Percentiles rank a stretch among this genome's conserved stretches.
Conservation (phyloP, 1,284 basidiomycete genomes). For the Moniliophthora roreri region DNA sequence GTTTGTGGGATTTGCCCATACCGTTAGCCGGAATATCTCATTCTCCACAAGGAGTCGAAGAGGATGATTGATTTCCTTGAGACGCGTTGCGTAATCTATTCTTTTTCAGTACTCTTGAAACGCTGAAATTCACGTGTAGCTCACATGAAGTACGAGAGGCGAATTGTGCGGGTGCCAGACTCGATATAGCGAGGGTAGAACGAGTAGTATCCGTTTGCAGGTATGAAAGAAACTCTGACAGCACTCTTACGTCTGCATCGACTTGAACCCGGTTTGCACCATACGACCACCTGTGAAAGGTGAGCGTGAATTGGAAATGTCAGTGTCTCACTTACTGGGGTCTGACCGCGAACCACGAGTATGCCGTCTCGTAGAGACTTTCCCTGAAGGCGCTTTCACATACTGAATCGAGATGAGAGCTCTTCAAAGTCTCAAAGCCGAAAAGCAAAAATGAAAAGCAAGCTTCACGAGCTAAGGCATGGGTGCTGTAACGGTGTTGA, state of each 20-base stretch:
- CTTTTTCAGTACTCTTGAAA: constrained; percentile 8
- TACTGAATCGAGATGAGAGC: constrained; percentile 82
- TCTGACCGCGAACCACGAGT: constrained; percentile 90
- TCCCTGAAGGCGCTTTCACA: constrained; percentile 82
- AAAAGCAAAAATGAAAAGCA: constrained; percentile 90
- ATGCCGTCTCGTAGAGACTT: constrained; percentile 77
- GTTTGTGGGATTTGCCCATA: constrained; percentile 90
- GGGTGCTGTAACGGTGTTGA: constrained; percentile 58
- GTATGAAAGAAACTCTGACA: constrained; percentile 82
- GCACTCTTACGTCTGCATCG: constrained; percentile 83
- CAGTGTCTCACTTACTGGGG: constrained; percentile 66
- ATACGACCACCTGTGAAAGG: constrained; percentile 79
- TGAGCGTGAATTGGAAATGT: neutral
- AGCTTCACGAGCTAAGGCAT: constrained; percentile 88
- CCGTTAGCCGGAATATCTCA: constrained; percentile 82
- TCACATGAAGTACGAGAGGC: constrained; percentile 45
- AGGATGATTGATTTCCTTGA: constrained; percentile 69
- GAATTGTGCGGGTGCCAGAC: constrained; percentile 57
- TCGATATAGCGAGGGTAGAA: constrained; percentile 67
- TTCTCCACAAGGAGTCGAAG: constrained; percentile 86
- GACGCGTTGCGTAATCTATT: constrained; percentile 56
- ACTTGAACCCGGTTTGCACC: constrained; percentile 91
- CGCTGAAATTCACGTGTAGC: constrained; percentile 21
- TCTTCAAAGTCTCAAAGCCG: constrained; percentile 90
- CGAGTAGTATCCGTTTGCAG: constrained; percentile 75